phyloP scores from a whole-genome alignment of 2,329 filamentous ascomycete genomes.

The Clathrospora elynae region DNA sequence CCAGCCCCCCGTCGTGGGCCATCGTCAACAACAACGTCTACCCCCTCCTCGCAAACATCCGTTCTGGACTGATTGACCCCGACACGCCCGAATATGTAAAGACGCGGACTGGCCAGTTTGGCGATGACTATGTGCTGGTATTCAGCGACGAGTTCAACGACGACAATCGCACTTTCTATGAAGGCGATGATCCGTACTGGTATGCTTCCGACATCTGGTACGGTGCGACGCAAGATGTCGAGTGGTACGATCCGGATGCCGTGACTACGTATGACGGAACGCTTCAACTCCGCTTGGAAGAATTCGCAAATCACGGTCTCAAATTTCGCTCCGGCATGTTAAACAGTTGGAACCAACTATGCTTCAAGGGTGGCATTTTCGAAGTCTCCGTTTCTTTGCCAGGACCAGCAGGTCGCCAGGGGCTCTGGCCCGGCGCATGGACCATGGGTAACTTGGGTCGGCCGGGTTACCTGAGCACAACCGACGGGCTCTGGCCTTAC shows the following conservation, averaged over 20 bases:
- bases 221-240: slow-evolving; percentile 57
- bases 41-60: slow-evolving; percentile 55
- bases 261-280: slow-evolving; percentile 56
- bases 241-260: slow-evolving; percentile 60
- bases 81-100: slow-evolving; percentile 56
- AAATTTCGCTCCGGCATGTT: slow-evolving; percentile 58
- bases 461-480: slow-evolving; percentile 58
- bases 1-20: slow-evolving; percentile 49
- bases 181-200: slow-evolving; percentile 63
- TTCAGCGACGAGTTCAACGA: slow-evolving; percentile 64
- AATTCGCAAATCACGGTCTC: slow-evolving; percentile 54
- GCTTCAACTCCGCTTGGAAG: slow-evolving; percentile 54
- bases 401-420: slow-evolving; percentile 56
- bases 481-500: slow-evolving; percentile 62
- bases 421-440: slow-evolving; percentile 61
- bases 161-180: slow-evolving; percentile 59
- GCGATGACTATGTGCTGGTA: slow-evolving; percentile 55
- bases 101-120: slow-evolving; percentile 54
- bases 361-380: slow-evolving; percentile 60
- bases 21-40: slow-evolving; percentile 56
- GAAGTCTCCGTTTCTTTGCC: slow-evolving; percentile 60
- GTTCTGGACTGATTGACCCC: slow-evolving; percentile 57
- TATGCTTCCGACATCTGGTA: slow-evolving; percentile 61
- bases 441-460: slow-evolving; percentile 61
- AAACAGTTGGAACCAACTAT: slow-evolving; percentile 60